These are phyloP conservation scores for Isatis tinctoria DNA, from an alignment of 345 rosid genomes.

Conservation along the genomic window DNA sequence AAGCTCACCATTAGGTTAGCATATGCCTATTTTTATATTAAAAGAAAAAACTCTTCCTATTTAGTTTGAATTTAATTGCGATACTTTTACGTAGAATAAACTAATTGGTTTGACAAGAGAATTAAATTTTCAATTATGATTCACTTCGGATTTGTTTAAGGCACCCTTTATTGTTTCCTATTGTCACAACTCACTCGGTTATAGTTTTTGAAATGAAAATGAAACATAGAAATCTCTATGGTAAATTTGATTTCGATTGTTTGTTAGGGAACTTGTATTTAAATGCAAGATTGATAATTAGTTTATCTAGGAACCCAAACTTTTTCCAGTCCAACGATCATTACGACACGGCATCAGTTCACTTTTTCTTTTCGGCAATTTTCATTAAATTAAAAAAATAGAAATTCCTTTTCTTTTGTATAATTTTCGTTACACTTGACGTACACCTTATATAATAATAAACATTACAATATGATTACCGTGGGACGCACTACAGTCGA, in stretches of 20 bases:
- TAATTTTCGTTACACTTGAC: conserved; percentile 11
- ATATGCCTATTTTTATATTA: no score
- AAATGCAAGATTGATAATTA: neutral
- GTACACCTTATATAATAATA: conserved; percentile 7
- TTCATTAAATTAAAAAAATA: conserved; percentile 6
- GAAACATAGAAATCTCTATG: neutral
- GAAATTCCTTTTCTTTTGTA: neutral
- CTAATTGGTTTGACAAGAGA: neutral
- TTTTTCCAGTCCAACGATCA: conserved; percentile 22
- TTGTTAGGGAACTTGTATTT: neutral
- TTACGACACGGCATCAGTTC: conserved; percentile 19
- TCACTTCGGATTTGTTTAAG: neutral
- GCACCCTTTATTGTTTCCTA: neutral
- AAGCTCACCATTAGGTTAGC: neutral
- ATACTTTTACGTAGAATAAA: neutral
- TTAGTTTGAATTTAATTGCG: neutral
- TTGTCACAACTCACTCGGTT: no score
- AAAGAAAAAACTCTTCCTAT: no score
- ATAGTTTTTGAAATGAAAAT: neutral
- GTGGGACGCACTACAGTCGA: conserved; percentile 1
- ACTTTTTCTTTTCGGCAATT: conserved; percentile 16
- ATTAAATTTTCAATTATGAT: neutral
- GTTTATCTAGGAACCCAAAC: conserved; percentile 16
- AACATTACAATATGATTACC: conserved; percentile 26
- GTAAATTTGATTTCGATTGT: neutral